Base-by-base conservation (phyloP, 2,329 filamentous ascomycete species). In the Metarhizium brunneum region DNA sequence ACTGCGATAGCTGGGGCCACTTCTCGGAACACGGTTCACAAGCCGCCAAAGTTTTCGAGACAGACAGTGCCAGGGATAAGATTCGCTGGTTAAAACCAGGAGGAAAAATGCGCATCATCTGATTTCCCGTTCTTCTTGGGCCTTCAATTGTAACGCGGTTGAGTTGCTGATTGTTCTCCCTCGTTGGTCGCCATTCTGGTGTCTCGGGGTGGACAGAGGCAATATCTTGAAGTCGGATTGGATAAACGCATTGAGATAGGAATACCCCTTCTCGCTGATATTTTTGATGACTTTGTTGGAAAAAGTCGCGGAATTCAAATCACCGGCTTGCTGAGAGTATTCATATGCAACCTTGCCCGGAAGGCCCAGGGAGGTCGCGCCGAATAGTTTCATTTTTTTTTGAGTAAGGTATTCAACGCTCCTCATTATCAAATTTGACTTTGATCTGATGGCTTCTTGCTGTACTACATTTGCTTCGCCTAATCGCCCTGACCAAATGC, bases 1-100 rank as follows among this genome's bases (percentile, higher is more conserved):
- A 79, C 56, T 78, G 67, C 54, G 74, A 78, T 51, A 66, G 66
- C 1, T 79, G 75, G 75, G 61, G 59, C 0, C 75, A 78, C 59
- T 77, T 76, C 53, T 68, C 67, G 1, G 66, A 77, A 59, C 60
- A 62, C 40, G 63, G 64, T 4, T 57, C 64, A 4, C 65, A 65
- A 13, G 56, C 76, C 18, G 45, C 35, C 0, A 47, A 62, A 48
- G 66, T 57, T 70, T 77, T 20, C 20, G 60, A 65, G 52, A 60
- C 62, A 16, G 70, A 69, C 36, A 71, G 70, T 0, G 57, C 76
- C 6, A 47, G 29, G 7, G 66, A 71, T 3, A 65, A 69, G 42
- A 63, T 74, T 1, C 52, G 58, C 29, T 75, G 70, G 72, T 58
- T 73, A 29, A 56, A 54, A 11, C 65, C 62, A 0, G 69, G 69